Percentiles rank a stretch among this genome's conserved stretches.
Conservation (phyloP, 2,329 filamentous ascomycete genomes). For the Clarireedia sp. region DNA sequence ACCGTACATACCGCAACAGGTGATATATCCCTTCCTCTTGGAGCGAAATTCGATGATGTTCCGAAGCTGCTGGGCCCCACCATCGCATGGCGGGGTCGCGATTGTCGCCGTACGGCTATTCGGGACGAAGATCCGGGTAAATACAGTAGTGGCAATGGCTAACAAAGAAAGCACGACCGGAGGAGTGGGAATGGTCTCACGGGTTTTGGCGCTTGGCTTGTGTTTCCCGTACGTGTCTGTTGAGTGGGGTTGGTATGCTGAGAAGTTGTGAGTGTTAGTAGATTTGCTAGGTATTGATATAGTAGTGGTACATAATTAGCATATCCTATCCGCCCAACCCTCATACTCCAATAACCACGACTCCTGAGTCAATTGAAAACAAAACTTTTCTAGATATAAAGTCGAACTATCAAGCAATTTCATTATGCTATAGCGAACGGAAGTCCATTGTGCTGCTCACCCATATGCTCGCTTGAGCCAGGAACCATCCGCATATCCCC, state of each 20-base stretch:
- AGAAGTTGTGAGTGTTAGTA: neutral
- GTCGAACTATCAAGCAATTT: neutral
- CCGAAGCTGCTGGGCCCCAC: slow-evolving; percentile 14
- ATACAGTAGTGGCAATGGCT: neutral
- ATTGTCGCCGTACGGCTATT: neutral
- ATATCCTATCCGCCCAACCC: neutral
- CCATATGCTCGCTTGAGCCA: neutral
- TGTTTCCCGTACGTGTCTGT: neutral
- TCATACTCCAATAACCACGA: neutral
- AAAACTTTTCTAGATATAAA: neutral
- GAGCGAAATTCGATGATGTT: slow-evolving; percentile 11
- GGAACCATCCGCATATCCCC: neutral
- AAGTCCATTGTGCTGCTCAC: neutral
- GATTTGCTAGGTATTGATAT: neutral
- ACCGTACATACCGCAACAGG: slow-evolving; percentile 20
- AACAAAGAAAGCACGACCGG: no score
- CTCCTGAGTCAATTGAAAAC: neutral
- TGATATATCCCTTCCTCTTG: slow-evolving; percentile 11
- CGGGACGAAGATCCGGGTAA: slow-evolving; percentile 3
- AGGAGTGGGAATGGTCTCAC: neutral
- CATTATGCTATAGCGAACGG: neutral
- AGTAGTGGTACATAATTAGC: neutral
- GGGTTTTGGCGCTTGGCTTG: slow-evolving; percentile 2
- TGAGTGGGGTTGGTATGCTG: neutral
- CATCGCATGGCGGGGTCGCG: slow-evolving; percentile 4